These are phyloP conservation scores for Westerdykella ornata DNA, from an alignment of 2,329 filamentous ascomycete species.

Conservation along the genomic window DNA sequence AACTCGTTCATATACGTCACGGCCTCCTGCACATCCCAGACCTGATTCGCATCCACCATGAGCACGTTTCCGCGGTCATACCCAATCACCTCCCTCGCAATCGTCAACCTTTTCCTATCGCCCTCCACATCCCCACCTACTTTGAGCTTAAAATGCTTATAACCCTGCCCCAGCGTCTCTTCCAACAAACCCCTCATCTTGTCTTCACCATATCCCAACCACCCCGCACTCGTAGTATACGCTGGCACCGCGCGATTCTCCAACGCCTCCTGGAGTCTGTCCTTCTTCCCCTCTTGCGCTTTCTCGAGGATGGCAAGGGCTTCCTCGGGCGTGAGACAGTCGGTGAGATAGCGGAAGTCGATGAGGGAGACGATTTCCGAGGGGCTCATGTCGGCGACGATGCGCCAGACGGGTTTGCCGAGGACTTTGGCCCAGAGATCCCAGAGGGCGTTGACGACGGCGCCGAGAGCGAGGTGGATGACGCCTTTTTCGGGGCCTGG, in stretches of 20 bases:
- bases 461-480: conserved; percentile 82
- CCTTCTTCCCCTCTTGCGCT: conserved; percentile 60
- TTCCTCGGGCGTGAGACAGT: conserved; percentile 83
- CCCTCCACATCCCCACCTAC: conserved; percentile 68
- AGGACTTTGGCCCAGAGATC: conserved; percentile 90
- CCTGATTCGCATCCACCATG: conserved; percentile 91
- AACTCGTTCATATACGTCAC: conserved; percentile 81
- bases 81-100: conserved; percentile 73
- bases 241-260: conserved; percentile 71
- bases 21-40: conserved; percentile 85
- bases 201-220: conserved; percentile 84
- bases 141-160: conserved; percentile 86
- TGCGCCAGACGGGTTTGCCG: conserved; percentile 81
- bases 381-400: conserved; percentile 83
- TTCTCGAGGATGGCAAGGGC: conserved; percentile 64
- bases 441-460: conserved; percentile 87
- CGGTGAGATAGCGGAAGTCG: conserved; percentile 91
- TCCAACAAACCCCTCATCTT: conserved; percentile 71
- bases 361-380: conserved; percentile 83
- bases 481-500: conserved; percentile 78
- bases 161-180: conserved; percentile 70
- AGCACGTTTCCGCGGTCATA: conserved; percentile 77
- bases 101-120: conserved; percentile 62
- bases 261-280: conserved; percentile 67
- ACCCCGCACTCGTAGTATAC: conserved; percentile 85